Evolutionary conservation across 2,329 filamentous ascomycete species (phyloP).

Genomic region (Fusarium goolgardi): DNA sequence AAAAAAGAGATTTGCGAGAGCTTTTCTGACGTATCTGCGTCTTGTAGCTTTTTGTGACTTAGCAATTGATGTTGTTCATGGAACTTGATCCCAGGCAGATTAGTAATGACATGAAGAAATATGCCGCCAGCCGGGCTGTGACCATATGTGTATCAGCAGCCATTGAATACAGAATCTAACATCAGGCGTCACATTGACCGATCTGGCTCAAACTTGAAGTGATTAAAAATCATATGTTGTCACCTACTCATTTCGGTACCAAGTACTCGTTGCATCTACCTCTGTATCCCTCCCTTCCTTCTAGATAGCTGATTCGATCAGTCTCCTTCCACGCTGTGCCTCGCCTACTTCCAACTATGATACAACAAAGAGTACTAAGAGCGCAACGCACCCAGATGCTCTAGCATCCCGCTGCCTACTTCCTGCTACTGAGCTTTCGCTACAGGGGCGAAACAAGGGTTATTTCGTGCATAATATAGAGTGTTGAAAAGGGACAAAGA

Average conservation of each 20-base stretch:
- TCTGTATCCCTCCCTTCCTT: slow-evolving; percentile 4
- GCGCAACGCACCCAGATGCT: slow-evolving; percentile 2
- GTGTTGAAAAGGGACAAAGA: slow-evolving; percentile 5
- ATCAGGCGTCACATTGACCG: not conserved
- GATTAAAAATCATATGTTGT: slow-evolving; percentile 20
- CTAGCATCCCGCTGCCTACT: slow-evolving; percentile 5
- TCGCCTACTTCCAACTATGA: slow-evolving; percentile 24
- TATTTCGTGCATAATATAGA: slow-evolving; percentile 35
- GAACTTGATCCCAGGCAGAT: not conserved
- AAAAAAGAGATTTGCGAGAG: slow-evolving; percentile 34
- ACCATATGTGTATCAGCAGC: not conserved
- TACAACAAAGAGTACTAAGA: slow-evolving; percentile 37
- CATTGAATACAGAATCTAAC: not conserved
- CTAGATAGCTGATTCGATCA: slow-evolving; percentile 2
- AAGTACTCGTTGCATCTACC: slow-evolving; percentile 21
- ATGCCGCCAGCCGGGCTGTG: not conserved
- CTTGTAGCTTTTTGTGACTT: slow-evolving; percentile 33
- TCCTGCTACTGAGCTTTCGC: slow-evolving; percentile 9
- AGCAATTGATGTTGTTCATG: slow-evolving; percentile 37
- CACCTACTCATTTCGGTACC: slow-evolving; percentile 21
- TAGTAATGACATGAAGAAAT: not conserved
- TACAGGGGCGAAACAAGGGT: not conserved
- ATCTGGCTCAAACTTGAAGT: slow-evolving; percentile 1
- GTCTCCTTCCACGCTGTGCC: not conserved
- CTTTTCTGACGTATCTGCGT: slow-evolving; percentile 16